Conservation (phyloP, 176 grass and related monocot species). For the Chrysopogon serrulatus region DNA sequence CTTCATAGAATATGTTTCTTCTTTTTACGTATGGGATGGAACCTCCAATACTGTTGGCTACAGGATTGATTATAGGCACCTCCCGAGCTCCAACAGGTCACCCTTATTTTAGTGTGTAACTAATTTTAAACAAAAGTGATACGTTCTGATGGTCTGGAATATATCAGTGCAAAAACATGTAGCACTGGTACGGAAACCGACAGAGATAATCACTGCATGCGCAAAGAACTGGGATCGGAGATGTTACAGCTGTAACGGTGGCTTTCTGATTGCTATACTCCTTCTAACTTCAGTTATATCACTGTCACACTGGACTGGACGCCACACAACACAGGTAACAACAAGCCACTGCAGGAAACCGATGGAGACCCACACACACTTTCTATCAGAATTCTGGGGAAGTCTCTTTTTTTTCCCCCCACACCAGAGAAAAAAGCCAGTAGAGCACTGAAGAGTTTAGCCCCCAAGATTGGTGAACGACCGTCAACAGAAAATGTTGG, state of each 20-base stretch:
- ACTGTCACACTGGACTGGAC: background rate
- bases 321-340: no score
- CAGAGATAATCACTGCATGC: background rate
- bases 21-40: background rate
- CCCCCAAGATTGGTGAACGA: background rate
- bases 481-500: background rate
- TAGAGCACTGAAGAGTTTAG: background rate
- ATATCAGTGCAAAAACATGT: background rate
- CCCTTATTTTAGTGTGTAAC: background rate
- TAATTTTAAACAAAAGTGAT: background rate
- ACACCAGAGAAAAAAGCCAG: background rate
- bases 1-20: background rate
- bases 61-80: background rate
- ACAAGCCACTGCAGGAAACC: no score
- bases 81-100: no score
- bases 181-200: background rate
- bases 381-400: background rate
- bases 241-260: background rate
- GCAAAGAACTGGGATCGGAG: background rate
- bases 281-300: background rate
- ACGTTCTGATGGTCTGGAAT: background rate
- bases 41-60: background rate
- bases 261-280: background rate
- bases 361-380: no score
- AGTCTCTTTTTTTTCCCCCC: background rate